Percentiles rank a stretch among this genome's conserved stretches.
Evolutionary conservation across 2,329 filamentous ascomycete species (phyloP).

Genomic region (Colletotrichum tanaceti): DNA sequence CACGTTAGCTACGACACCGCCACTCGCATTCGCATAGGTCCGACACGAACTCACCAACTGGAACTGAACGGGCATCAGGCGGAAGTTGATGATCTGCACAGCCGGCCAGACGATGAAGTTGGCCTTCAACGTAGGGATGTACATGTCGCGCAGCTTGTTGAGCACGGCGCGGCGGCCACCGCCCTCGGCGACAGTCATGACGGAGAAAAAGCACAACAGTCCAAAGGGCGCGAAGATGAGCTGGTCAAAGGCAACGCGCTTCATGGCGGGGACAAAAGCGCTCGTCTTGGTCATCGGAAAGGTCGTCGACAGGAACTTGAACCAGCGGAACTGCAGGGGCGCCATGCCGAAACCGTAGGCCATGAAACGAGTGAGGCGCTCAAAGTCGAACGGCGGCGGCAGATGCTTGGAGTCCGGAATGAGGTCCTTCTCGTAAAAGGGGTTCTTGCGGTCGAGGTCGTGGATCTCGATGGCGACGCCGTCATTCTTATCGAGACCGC

Average conservation of each 20-base stretch:
- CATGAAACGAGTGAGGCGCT: conserved; percentile 94
- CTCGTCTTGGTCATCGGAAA: conserved; percentile 87
- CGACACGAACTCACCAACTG: conserved; percentile 80
- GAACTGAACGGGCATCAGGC: conserved; percentile 92
- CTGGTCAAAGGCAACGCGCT: conserved; percentile 93
- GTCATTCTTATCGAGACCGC: conserved; percentile 72
- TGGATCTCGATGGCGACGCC: conserved; percentile 87
- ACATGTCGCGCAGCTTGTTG: conserved; percentile 92
- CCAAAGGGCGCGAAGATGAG: conserved; percentile 91
- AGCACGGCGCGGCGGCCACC: conserved; percentile 83
- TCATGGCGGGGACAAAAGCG: conserved; percentile 81
- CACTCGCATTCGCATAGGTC: not conserved
- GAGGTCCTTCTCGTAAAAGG: conserved; percentile 72
- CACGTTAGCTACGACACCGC: conserved; percentile 25
- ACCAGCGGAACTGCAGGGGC: conserved; percentile 95
- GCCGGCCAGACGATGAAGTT: conserved; percentile 96
- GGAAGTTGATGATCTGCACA: conserved; percentile 97
- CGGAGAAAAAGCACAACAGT: conserved; percentile 90
- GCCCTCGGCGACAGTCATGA: conserved; percentile 95
- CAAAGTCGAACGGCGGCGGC: conserved; percentile 93
- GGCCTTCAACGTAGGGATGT: conserved; percentile 91
- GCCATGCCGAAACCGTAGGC: conserved; percentile 97
- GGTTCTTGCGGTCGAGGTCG: conserved; percentile 85
- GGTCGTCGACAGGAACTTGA: conserved; percentile 80
- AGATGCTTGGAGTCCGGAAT: conserved; percentile 72